Base-by-base conservation (phyloP, 306 rosid species). In the Pyrus communis region DNA sequence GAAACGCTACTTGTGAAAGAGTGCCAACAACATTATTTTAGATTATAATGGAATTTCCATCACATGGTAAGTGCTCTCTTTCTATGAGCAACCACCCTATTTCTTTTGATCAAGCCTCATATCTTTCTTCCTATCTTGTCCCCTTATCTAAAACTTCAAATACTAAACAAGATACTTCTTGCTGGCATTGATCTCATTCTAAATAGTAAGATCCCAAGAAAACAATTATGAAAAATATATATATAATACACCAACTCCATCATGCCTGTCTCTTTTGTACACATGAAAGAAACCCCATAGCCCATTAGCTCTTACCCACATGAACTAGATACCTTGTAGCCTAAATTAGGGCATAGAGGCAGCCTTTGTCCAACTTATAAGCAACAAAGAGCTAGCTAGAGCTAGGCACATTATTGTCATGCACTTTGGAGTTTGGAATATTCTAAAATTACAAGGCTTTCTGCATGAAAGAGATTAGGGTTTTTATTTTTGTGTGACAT, bases 281-380 rank as follows among this genome's bases (percentile, higher is more conserved):
- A 22, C 52, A 35, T 67, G 83, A 72, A 80, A 69, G 71, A 74
- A 85, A 82, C 77, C 82, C 74, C 71, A 69, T 73, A 30, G 62
- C 71, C 69, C 45, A 4, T 31, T 27, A 38, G 73, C 17, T 13
- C 22, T 23, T 73, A 28, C 69, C 45, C 75, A 69, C 83, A 73
- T 66, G 83, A 79, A 73, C 75, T 15, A 74, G n/a, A 45, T 17
- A 69, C 49, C 14, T 13, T 69, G 71, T 70, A 71, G 43, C 30
- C 57, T 40, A 67, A 51, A 60, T 15, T 71, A 57, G 40, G 28
- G 71, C 59, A 67, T 21, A 22, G 80, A 79, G 75, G 75, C 77
- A 81, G 78, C 74, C 60, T 85, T 68, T 87, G 89, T 88, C 87
- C 77, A 81, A 89, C 79, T 70, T 62, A 43, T 73, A 84, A 79